Conservation (phyloP, 2,329 filamentous ascomycete species). For the Mycosphaerella arachidis region DNA sequence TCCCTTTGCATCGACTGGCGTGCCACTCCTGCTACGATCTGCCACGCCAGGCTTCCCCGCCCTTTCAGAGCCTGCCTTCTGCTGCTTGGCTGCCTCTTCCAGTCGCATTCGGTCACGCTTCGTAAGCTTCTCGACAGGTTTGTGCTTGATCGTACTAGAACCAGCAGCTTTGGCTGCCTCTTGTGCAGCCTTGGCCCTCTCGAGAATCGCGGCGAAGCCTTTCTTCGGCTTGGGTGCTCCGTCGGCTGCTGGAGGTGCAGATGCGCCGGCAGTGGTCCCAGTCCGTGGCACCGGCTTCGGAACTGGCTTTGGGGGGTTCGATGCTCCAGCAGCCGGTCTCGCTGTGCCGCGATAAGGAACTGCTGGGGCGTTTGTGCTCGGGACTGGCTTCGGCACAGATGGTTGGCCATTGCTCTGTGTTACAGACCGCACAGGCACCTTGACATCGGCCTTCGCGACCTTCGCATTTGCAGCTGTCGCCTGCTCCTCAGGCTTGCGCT, state of each 20-base stretch:
- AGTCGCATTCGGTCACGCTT: constrained; percentile 49
- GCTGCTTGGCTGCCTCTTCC: constrained; percentile 43
- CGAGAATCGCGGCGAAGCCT: constrained; percentile 70
- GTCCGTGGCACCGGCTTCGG: constrained; percentile 1
- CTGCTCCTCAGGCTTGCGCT: constrained; percentile 36
- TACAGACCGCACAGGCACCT: constrained; percentile 26
- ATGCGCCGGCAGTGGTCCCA: constrained; percentile 3
- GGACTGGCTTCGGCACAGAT: constrained; percentile 23
- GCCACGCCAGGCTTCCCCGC: constrained; percentile 17
- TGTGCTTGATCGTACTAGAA: constrained; percentile 70
- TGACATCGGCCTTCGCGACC: constrained; percentile 27
- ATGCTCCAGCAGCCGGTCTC: constrained; percentile 9
- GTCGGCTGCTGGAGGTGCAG: constrained; percentile 14
- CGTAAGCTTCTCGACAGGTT: constrained; percentile 61
- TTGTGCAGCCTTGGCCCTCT: constrained; percentile 64
- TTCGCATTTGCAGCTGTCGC: constrained; percentile 34
- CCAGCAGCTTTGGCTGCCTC: constrained; percentile 52
- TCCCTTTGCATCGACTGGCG: constrained; percentile 21
- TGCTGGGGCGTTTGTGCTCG: constrained; percentile 13
- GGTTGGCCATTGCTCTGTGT: constrained; percentile 5
- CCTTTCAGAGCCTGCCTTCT: constrained; percentile 30
- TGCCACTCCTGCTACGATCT: constrained; percentile 29
- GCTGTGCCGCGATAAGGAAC: constrained; percentile 18
- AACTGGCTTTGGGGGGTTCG: constrained; percentile 11
- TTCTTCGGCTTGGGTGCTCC: constrained; percentile 51